Conservation (phyloP, 345 rosid species). For the Gossypium stocksii region DNA sequence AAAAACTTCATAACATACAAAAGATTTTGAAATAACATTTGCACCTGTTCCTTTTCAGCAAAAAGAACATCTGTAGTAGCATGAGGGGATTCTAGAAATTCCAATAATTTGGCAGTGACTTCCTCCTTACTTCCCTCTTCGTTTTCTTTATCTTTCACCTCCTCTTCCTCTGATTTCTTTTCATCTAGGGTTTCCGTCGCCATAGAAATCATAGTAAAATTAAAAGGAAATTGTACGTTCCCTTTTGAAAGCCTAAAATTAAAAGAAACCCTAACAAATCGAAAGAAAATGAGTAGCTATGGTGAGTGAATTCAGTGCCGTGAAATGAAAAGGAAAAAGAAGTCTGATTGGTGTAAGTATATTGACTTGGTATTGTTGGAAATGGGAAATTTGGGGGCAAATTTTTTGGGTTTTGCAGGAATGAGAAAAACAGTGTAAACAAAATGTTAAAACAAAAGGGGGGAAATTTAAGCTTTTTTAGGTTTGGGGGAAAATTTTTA, state of each 20-base stretch:
- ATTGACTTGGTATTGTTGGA: not conserved
- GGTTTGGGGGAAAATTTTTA: too few species aligned
- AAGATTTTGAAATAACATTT: constrained; percentile 5
- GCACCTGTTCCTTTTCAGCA: constrained; percentile 82
- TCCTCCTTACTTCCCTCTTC: constrained; percentile 53
- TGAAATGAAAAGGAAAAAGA: not conserved
- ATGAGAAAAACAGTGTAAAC: too few species aligned
- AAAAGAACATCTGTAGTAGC: constrained; percentile 69
- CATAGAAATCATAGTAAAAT: constrained; percentile 30
- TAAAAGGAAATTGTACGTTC: not conserved
- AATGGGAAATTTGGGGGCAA: not conserved
- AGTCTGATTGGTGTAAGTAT: not conserved
- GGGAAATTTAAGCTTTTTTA: too few species aligned
- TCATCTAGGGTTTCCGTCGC: constrained; percentile 66
- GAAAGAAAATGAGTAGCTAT: not conserved
- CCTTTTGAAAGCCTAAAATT: constrained; percentile 24
- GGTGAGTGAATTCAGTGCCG: not conserved
- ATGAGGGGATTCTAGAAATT: constrained; percentile 88
- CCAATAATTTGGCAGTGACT: constrained; percentile 72
- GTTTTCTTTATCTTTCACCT: constrained; percentile 22
- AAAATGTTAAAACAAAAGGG: too few species aligned
- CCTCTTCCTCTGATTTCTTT: constrained; percentile 33
- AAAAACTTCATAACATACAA: not conserved
- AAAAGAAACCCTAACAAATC: constrained; percentile 1
- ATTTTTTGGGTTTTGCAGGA: too few species aligned